These are phyloP conservation scores for Tolypocladium guangdongense DNA, from an alignment of 2,329 filamentous ascomycete species.

Conservation along the genomic window DNA sequence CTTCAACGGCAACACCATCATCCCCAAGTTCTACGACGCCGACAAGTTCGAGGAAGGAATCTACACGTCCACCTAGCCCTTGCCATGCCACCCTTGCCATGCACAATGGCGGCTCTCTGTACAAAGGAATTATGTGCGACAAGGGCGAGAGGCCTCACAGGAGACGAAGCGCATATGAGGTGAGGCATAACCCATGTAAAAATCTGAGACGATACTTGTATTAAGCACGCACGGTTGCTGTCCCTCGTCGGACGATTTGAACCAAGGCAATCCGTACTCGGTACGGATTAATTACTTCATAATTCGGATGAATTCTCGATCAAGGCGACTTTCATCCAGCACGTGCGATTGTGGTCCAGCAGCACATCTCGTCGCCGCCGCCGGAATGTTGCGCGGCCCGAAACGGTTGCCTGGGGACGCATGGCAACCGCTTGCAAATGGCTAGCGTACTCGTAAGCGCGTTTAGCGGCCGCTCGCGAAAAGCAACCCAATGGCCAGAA, in stretches of 20 bases:
- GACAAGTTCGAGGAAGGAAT: conserved; percentile 70
- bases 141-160: background rate
- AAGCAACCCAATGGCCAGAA: no score
- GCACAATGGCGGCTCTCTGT: background rate
- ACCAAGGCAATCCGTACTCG: no score
- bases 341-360: background rate
- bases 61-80: conserved; percentile 19
- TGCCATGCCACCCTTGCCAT: background rate
- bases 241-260: background rate
- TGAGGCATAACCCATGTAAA: background rate
- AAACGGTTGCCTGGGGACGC: background rate
- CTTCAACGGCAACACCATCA: conserved; percentile 79
- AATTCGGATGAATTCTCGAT: background rate
- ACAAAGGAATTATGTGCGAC: background rate
- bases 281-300: background rate
- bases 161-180: background rate
- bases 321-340: background rate
- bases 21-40: conserved; percentile 69
- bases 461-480: background rate
- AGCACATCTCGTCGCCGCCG: background rate
- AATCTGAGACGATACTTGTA: background rate
- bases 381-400: background rate
- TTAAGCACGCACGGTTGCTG: background rate
- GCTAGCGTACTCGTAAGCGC: no score
- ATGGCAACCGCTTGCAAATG: background rate